These are phyloP conservation scores for Aspergillus sp. DNA, from an alignment of 2,329 filamentous ascomycete genomes.

Conservation along the genomic window DNA sequence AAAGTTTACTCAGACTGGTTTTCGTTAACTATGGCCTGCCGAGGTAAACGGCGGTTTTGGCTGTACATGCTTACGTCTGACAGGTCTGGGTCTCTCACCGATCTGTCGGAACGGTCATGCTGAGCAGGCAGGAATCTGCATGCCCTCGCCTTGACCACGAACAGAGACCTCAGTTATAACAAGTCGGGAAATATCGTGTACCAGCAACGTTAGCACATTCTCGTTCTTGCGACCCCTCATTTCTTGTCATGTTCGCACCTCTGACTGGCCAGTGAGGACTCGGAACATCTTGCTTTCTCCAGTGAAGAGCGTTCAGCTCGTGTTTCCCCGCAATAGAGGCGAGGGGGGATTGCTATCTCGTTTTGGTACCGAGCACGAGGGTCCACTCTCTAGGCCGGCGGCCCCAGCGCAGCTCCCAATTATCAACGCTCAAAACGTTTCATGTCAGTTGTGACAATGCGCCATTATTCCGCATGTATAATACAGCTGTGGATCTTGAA, in stretches of 20 bases:
- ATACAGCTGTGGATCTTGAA: neutral
- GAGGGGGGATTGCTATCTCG: slow-evolving; percentile 4
- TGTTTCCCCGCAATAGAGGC: slow-evolving; percentile 5
- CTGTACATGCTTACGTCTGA: neutral
- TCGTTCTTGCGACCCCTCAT: neutral
- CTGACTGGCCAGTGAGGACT: neutral
- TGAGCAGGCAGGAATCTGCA: no score
- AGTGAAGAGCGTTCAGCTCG: neutral
- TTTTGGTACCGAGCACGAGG: neutral
- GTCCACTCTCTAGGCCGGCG: neutral
- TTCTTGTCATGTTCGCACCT: neutral
- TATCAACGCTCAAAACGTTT: neutral
- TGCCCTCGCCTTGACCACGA: neutral
- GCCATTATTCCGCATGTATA: neutral
- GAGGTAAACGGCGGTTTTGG: neutral
- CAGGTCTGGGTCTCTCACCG: neutral
- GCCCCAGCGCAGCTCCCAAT: neutral
- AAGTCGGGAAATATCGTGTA: neutral
- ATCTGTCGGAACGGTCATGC: no score
- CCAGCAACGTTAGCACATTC: neutral
- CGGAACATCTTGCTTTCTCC: neutral
- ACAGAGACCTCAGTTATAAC: neutral
- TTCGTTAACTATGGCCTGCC: no score
- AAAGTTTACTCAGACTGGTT: no score
- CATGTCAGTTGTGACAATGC: neutral